These are phyloP conservation scores for Boletus bicolor DNA, from an alignment of 768 basidiomycete genomes.

Conservation along the genomic window DNA sequence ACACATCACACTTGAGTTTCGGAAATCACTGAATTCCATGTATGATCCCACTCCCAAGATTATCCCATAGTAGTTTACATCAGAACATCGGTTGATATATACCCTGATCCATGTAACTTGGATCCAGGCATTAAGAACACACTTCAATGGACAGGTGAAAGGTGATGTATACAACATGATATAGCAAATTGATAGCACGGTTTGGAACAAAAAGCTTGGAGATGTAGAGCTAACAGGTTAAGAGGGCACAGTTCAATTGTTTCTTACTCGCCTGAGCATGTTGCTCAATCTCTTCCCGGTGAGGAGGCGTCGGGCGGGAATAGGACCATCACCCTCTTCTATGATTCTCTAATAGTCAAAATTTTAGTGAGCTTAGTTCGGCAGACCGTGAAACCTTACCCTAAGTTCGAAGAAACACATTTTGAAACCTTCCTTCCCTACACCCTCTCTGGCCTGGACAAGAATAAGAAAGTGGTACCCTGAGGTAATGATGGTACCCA, in stretches of 20 bases:
- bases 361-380: neutral
- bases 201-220: neutral
- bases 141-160: neutral
- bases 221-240: neutral
- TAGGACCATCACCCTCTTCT: conserved; percentile 16
- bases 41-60: conserved; percentile 3
- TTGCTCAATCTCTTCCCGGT: neutral
- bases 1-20: conserved; percentile 3
- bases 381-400: conserved; percentile 9
- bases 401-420: conserved; percentile 33
- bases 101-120: conserved; percentile 8
- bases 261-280: conserved; percentile 6
- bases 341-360: conserved; percentile 18
- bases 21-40: conserved; percentile 8
- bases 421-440: conserved; percentile 17
- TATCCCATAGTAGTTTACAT: conserved; percentile 14
- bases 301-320: conserved; percentile 27
- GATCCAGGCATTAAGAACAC: neutral
- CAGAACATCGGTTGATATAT: conserved; percentile 16
- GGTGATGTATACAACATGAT: neutral
- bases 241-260: neutral
- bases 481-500: conserved; percentile 4
- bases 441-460: conserved; percentile 10
- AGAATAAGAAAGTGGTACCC: conserved; percentile 1
- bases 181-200: conserved; percentile 8